Evolutionary conservation across 164 flowering plant species (phyloP).

Genomic region (Magnolia changhungtana): DNA sequence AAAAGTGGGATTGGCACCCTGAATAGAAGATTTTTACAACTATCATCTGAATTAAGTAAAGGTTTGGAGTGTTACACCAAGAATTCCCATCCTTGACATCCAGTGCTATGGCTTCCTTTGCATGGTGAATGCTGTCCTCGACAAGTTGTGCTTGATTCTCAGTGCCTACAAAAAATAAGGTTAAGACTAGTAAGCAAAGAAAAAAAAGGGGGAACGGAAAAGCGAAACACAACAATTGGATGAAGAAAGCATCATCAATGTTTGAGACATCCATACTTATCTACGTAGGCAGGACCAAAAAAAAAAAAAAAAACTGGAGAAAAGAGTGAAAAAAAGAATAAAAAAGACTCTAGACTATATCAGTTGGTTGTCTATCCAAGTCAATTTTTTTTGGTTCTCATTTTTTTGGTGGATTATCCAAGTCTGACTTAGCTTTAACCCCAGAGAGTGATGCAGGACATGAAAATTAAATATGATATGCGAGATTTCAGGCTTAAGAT

Average conservation of each 20-base stretch:
- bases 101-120: conserved; percentile 78
- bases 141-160: conserved; percentile 61
- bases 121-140: conserved; percentile 83
- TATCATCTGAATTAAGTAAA: not conserved
- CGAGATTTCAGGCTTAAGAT: no score
- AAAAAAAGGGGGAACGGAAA: not conserved
- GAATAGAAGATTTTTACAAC: conserved; percentile 1
- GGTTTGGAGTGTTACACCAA: conserved; percentile 64
- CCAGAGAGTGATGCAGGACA: no score
- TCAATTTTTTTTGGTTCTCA: no score
- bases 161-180: conserved; percentile 42
- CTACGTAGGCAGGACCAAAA: no score
- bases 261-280: not conserved
- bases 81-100: conserved; percentile 91
- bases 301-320: not conserved
- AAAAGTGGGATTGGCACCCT: not conserved
- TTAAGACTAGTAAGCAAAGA: not conserved
- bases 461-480: no score
- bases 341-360: no score
- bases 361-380: no score
- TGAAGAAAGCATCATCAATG: not conserved
- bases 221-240: not conserved
- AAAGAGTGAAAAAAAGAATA: not conserved
- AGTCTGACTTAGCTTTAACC: no score
- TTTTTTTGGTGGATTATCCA: no score